Evolutionary conservation across 2,329 filamentous ascomycete genomes (phyloP), one percentile per base, ranked within the genome.

Genomic region (Chaetomium sp.): DNA sequence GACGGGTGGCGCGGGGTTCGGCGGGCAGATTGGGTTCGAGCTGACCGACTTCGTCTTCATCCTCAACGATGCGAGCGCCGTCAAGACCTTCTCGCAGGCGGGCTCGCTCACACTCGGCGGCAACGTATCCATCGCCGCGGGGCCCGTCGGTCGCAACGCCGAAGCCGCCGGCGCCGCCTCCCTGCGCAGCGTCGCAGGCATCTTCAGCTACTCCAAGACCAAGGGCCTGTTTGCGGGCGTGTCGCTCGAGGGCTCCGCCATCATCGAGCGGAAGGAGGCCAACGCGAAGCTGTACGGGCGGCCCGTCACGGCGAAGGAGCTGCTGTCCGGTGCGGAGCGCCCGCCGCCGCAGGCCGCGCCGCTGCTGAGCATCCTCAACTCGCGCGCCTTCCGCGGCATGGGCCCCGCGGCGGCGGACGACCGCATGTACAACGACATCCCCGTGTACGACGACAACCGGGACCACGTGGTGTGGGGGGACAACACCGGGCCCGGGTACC

Each of bases 201-300:
- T 99, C 57, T 99, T 99, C 82, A 92, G 91, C 73, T 99, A 99
- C 83, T 95, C 90, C 76, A 98, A 97, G 80, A 99, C 95, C 13
- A 98, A 97, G 81, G 95, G 95, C 23, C 81, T 99, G 35, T 99
- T 99, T 72, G 95, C 95, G 5, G 95, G 95, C 74, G 93, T 99
- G 56, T 96, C 91, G 71, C 81, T 99, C 70, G 95, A 99, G 77
- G 95, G 95, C 25, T 94, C 90, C 67, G 93, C 91, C 60, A 89
- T 99, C 69, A 91, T 98, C 68, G 95, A 99, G 80, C 87, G 95
- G 69, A 90, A 93, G 79, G 95, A 99, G 78, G 95, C 95, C 71
- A 99, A 99, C 75, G 91, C 97, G 79, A 97, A 96, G 80, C 85
- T 99, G 67, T 99, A 99, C 77, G 91, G 92, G 67, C 87, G 89